phyloP scores from a whole-genome alignment of 106 monocot species.

The Acorus calamus region DNA sequence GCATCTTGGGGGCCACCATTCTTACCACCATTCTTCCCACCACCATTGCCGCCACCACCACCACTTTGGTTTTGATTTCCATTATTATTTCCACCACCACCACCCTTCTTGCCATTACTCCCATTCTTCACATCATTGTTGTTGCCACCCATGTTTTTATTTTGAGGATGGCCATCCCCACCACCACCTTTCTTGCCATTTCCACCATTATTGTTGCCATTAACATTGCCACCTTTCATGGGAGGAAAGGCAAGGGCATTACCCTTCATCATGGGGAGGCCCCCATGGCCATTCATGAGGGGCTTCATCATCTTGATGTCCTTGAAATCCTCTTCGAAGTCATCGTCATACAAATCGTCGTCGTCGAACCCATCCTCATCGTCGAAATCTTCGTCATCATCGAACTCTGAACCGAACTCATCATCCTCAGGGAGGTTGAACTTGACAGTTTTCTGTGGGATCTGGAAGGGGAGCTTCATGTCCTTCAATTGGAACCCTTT shows the following conservation, averaged over 20 bases:
- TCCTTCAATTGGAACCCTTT: slow-evolving; percentile 22
- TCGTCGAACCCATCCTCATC: slow-evolving; percentile 29
- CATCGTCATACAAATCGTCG: slow-evolving; percentile 27
- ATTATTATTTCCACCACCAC: slow-evolving; percentile 6
- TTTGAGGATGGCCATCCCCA: slow-evolving; percentile 1
- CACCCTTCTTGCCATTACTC: slow-evolving; percentile 4
- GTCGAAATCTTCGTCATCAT: slow-evolving; percentile 22
- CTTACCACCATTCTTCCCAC: slow-evolving; percentile 7
- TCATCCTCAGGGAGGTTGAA: slow-evolving; percentile 25
- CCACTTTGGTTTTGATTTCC: slow-evolving; percentile 4
- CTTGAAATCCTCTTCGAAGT: slow-evolving; percentile 30
- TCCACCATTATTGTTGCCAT: background rate
- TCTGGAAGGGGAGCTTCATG: slow-evolving; percentile 17
- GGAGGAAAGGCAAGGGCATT: background rate
- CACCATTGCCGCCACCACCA: slow-evolving; percentile 3
- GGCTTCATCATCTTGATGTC: slow-evolving; percentile 18
- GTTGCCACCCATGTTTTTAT: background rate
- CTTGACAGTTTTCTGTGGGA: slow-evolving; percentile 31
- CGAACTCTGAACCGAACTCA: slow-evolving; percentile 16
- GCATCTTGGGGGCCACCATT: background rate
- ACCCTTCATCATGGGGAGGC: background rate
- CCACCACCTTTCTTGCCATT: slow-evolving; percentile 13
- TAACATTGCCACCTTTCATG: background rate
- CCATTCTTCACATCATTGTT: slow-evolving; percentile 6
- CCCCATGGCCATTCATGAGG: background rate